A percentile compares a stretch with the other conserved stretches of the same genome.
Conservation (phyloP, 129 eudicot genomes). For the sunflower (Helianthus annuus) region DNA sequence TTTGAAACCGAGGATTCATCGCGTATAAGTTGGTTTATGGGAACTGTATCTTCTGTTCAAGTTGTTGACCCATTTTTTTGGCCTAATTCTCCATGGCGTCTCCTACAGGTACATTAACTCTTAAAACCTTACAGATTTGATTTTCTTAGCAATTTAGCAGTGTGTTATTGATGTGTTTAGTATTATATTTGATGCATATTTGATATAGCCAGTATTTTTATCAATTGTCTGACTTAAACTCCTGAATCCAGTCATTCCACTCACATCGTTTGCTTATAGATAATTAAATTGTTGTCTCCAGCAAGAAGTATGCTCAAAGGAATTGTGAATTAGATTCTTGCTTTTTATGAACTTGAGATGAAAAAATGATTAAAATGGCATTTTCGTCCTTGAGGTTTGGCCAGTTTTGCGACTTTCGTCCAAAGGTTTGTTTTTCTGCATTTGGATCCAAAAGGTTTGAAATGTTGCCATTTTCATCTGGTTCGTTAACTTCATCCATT, state of each 20-base stretch:
- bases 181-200: slow-evolving; percentile 9
- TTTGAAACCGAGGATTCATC: slow-evolving; percentile 83
- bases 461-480: too few relatives aligned
- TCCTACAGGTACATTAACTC: slow-evolving; percentile 63
- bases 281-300: background rate
- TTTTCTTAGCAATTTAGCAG: slow-evolving; percentile 9
- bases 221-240: slow-evolving; percentile 6
- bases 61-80: slow-evolving; percentile 73
- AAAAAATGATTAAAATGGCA: background rate
- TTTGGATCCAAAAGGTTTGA: too few relatives aligned
- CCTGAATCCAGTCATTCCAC: slow-evolving; percentile 14
- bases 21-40: slow-evolving; percentile 89
- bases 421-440: too few relatives aligned
- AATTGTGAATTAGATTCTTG: background rate
- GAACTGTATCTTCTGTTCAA: slow-evolving; percentile 72
- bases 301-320: background rate
- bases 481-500: too few relatives aligned
- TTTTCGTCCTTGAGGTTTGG: too few relatives aligned
- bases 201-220: background rate
- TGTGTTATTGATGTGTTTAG: background rate
- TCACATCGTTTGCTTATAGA: slow-evolving; percentile 1
- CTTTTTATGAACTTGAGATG: background rate
- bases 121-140: background rate
- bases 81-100: slow-evolving; percentile 94
- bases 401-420: too few relatives aligned